Base-by-base conservation (phyloP, 768 basidiomycete species). In the Boletus edulis region DNA sequence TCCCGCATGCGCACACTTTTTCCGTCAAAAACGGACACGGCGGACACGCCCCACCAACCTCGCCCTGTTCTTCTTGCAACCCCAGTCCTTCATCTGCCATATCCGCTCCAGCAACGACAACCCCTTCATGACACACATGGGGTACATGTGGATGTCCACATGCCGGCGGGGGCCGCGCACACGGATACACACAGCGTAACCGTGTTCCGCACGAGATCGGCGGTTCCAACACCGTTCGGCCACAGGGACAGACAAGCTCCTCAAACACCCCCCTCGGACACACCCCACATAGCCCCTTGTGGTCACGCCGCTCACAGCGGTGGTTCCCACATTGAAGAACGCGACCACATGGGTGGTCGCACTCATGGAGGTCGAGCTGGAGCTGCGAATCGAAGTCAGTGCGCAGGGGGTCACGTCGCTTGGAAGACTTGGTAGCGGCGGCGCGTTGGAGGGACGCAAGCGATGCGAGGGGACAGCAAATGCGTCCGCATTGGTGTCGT, bases 241-340 rank as follows among this genome's bases (percentile, higher is more conserved):
- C 89, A 68, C 96, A 98, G 46, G 80, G 72, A 67, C 96, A 98
- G 11, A 87, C 70, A 51, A 94, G 73, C 84, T 99, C 97, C 40
- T 98, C 94, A 62, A 95, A 99, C 1, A 87, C 87, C 43, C 93
- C 93, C 68, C 86, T 81, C 48, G 96, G 74, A 71, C 97, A 99
- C 20, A 86, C 79, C 1, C 81, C 85, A 67, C 97, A 99, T 0
- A 79, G 72, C 0, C 93, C 92, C 54, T 77, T 81, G 69, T 99
- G 96, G 67, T 98, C 96, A 39, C 77, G 75, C 63, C 79, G 78
- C 56, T 88, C 84, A 67, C 96, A 99, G 6, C 70, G 74, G 67
- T 95, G 93, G 46, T 87, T 82, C 1, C 91, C 91, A 59, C 93
- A 93, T 46, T 70, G 72, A 27, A 95, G 76, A 61, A 77, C 62